Conservation (phyloP, 208 protist species). For the Leishmania aethiopica region DNA sequence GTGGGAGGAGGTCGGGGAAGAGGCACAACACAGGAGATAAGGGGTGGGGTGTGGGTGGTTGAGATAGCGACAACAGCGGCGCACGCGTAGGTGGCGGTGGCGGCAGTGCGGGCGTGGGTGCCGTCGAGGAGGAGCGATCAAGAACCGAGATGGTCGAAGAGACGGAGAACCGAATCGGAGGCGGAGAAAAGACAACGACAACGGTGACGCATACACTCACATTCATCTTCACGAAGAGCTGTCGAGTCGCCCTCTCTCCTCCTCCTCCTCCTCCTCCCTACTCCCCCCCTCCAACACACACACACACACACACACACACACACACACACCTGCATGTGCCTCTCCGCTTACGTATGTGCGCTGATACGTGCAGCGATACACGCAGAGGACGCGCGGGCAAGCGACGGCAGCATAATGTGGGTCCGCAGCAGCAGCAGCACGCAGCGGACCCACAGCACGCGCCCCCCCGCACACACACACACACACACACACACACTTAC, state of each 20-base stretch:
- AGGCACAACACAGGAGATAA: too few species aligned
- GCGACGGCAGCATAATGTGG: too few species aligned
- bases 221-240: background rate
- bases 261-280: background rate
- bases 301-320: background rate
- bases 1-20: too few species aligned
- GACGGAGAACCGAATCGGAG: too few species aligned
- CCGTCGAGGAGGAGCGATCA: background rate
- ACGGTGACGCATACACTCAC: background rate
- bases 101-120: too few species aligned
- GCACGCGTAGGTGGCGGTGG: too few species aligned
- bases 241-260: background rate
- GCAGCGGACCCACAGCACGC: background rate
- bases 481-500: too few species aligned
- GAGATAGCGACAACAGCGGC: too few species aligned
- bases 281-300: background rate
- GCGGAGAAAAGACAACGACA: background rate
- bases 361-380: background rate
- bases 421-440: background rate
- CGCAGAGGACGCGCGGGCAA: too few species aligned
- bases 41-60: too few species aligned
- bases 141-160: background rate
- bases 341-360: background rate
- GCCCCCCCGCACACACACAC: background rate
- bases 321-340: too few species aligned